These are phyloP conservation scores for Parastagonospora avenae DNA, from an alignment of 2,329 filamentous ascomycete genomes.

Conservation along the genomic window DNA sequence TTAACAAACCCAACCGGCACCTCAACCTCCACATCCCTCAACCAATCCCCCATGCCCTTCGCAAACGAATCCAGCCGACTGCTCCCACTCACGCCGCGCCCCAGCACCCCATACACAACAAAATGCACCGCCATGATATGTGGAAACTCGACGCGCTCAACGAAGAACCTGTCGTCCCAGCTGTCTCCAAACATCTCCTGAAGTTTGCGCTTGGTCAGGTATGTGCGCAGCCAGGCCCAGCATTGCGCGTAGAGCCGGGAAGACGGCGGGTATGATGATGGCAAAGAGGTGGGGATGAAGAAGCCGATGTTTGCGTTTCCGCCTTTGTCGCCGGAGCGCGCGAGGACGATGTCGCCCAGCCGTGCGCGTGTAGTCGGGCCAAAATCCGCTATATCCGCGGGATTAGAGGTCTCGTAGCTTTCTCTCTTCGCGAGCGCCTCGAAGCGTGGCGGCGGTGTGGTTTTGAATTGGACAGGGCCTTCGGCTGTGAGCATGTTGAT, in stretches of 20 bases:
- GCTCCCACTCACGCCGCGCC: slow-evolving; percentile 54
- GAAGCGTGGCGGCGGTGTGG: slow-evolving; percentile 15
- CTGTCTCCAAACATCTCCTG: slow-evolving; percentile 34
- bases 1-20: slow-evolving; percentile 44
- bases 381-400: slow-evolving; percentile 24
- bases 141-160: slow-evolving; percentile 42
- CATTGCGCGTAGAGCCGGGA: slow-evolving; percentile 30
- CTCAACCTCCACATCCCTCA: slow-evolving; percentile 52
- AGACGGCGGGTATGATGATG: slow-evolving; percentile 26
- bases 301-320: slow-evolving; percentile 45
- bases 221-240: slow-evolving; percentile 40
- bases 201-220: slow-evolving; percentile 32
- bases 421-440: slow-evolving; percentile 23
- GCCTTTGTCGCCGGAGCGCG: slow-evolving; percentile 49
- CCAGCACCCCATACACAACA: slow-evolving; percentile 46
- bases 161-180: slow-evolving; percentile 26
- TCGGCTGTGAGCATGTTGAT: slow-evolving; percentile 42
- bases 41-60: slow-evolving; percentile 60
- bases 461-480: background rate
- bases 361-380: slow-evolving; percentile 25
- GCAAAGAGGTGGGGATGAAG: slow-evolving; percentile 40
- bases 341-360: slow-evolving; percentile 52
- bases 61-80: slow-evolving; percentile 56
- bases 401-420: slow-evolving; percentile 44
- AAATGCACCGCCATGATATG: slow-evolving; percentile 42